phyloP scores from a whole-genome alignment of 148 eudicot species.

The Heliamphora exappendiculata region DNA sequence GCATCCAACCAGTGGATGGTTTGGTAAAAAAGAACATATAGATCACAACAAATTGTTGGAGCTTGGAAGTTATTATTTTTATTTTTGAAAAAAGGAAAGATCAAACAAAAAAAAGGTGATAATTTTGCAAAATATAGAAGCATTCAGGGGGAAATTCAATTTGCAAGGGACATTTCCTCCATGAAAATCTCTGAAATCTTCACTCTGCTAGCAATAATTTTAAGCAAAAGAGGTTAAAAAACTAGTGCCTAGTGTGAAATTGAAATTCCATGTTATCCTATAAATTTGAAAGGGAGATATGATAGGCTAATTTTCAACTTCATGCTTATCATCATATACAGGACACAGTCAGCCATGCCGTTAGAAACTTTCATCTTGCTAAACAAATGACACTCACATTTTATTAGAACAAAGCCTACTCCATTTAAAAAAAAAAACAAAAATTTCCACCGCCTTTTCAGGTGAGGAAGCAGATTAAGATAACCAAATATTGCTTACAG shows the following conservation, averaged over 20 bases:
- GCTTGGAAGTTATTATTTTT: neutral
- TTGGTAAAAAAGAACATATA: neutral
- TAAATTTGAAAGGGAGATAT: neutral
- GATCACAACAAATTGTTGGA: neutral
- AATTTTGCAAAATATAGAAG: neutral
- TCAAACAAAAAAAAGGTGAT: neutral
- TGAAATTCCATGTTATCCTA: slow-evolving; percentile 1
- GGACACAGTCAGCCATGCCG: neutral
- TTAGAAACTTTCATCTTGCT: neutral
- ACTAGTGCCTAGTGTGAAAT: neutral
- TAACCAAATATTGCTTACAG: slow-evolving; percentile 39
- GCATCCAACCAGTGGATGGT: neutral
- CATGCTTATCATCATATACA: neutral
- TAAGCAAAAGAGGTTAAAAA: neutral
- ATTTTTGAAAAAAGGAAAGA: neutral
- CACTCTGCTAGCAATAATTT: neutral
- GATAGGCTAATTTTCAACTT: neutral
- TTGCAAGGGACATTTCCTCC: neutral
- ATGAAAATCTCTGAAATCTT: neutral
- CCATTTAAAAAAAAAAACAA: neutral
- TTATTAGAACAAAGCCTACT: neutral
- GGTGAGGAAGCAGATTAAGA: neutral
- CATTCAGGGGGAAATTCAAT: neutral
- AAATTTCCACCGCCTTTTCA: neutral
- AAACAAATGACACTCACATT: neutral